phyloP scores from a whole-genome alignment of 352 stramenopile species.

The Phytophthora nicotianae region DNA sequence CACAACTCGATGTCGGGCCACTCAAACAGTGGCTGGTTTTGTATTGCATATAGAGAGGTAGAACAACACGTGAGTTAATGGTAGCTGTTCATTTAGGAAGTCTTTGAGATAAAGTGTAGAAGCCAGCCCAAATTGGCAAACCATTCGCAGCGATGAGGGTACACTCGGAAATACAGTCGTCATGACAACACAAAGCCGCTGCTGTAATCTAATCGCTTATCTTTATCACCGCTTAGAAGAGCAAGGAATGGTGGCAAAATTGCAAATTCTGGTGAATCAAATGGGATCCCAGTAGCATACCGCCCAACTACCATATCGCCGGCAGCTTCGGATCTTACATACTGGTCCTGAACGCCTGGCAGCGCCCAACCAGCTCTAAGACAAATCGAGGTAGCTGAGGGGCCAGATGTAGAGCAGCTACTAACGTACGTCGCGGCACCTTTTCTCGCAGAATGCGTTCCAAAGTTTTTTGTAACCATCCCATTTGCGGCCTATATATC shows the following conservation, averaged over 20 bases:
- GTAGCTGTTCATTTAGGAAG: no score
- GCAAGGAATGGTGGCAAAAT: no score
- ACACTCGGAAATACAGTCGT: no score
- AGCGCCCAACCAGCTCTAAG: constrained; percentile 33
- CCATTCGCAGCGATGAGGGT: no score
- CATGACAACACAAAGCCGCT: background rate
- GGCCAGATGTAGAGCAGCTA: constrained; percentile 22
- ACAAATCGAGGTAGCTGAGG: constrained; percentile 24
- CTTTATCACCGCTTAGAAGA: no score
- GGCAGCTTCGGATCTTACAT: constrained; percentile 31
- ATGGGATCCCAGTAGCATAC: constrained; percentile 18
- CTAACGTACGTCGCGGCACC: constrained; percentile 25
- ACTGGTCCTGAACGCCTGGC: constrained; percentile 28
- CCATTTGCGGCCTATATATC: background rate
- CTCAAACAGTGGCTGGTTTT: no score
- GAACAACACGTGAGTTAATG: no score
- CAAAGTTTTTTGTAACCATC: constrained; percentile 10
- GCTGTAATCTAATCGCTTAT: background rate
- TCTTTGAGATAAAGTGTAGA: no score
- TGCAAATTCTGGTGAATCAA: no score
- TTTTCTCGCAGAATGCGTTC: constrained; percentile 27
- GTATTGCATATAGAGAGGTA: no score
- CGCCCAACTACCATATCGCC: constrained; percentile 30
- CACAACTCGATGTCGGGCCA: no score
- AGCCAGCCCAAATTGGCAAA: no score